phyloP scores from a whole-genome alignment of 257 asterid genomes.

The Coffea canephora region DNA sequence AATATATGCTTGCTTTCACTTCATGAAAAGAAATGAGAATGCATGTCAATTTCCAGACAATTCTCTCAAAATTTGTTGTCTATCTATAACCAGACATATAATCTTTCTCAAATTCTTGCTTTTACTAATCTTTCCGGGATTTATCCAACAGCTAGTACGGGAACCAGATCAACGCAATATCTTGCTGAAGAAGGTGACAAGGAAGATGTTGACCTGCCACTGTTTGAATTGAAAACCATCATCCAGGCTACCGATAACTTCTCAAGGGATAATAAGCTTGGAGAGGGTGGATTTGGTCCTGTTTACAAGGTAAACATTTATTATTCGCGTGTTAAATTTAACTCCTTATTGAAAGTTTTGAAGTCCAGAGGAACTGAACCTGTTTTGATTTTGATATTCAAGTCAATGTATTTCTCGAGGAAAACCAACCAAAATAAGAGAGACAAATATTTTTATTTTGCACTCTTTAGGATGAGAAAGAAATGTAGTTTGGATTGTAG shows the following conservation, averaged over 20 bases:
- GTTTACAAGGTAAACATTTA: background rate
- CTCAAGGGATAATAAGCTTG: constrained; percentile 37
- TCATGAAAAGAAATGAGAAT: background rate
- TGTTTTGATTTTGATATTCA: too few species aligned
- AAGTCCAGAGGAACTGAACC: background rate
- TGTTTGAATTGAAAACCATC: constrained; percentile 28
- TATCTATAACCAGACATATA: too few species aligned
- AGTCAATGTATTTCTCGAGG: background rate
- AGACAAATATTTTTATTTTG: background rate
- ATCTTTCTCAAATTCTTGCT: background rate
- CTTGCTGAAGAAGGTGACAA: background rate
- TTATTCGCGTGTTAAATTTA: too few species aligned
- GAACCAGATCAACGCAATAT: constrained; percentile 4
- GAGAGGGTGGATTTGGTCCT: constrained; percentile 58
- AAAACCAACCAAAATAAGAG: background rate
- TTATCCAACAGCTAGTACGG: background rate
- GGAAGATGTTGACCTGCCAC: constrained; percentile 40
- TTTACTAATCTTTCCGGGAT: background rate
- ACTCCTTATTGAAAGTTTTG: too few species aligned
- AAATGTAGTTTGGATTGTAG: background rate
- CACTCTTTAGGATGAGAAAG: background rate
- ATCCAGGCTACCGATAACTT: constrained; percentile 39
- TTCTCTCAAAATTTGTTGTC: too few species aligned
- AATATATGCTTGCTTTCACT: background rate
- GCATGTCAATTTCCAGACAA: background rate